These are phyloP conservation scores for Ramaria sp. DNA, from an alignment of 768 basidiomycete genomes.

Conservation along the genomic window DNA sequence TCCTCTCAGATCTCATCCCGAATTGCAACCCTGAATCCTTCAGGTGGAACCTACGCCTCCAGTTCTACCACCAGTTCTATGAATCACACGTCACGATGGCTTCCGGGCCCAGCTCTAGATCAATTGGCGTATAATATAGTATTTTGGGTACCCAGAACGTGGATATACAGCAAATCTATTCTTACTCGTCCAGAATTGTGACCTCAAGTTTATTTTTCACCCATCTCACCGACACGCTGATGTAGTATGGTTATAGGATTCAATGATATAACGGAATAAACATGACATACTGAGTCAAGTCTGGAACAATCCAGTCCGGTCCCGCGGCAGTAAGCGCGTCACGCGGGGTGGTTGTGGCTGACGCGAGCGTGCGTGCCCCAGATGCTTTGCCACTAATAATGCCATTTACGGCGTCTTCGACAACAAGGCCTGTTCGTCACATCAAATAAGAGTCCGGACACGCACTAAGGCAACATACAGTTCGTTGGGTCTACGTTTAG, in stretches of 20 bases:
- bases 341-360: slow-evolving; percentile 69
- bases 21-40: too few relatives aligned
- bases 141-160: too few relatives aligned
- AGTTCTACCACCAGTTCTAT: too few relatives aligned
- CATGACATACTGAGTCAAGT: slow-evolving; percentile 50
- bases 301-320: slow-evolving; percentile 56
- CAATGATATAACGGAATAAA: neutral
- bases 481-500: slow-evolving; percentile 44
- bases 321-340: slow-evolving; percentile 44
- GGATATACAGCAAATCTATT: neutral
- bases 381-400: slow-evolving; percentile 64
- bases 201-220: slow-evolving; percentile 37
- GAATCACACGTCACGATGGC: too few relatives aligned
- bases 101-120: too few relatives aligned
- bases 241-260: too few relatives aligned
- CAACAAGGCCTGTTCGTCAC: slow-evolving; percentile 53
- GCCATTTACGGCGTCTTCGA: slow-evolving; percentile 87
- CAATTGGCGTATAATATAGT: too few relatives aligned
- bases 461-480: slow-evolving; percentile 29
- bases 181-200: slow-evolving; percentile 25
- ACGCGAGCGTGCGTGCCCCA: slow-evolving; percentile 66
- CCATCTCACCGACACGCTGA: slow-evolving; percentile 35
- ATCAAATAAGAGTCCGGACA: neutral
- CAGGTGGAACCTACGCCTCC: too few relatives aligned
- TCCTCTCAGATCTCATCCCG: too few relatives aligned